These are phyloP conservation scores for Sporothrix humicola DNA, from an alignment of 2,329 filamentous ascomycete genomes.

Conservation along the genomic window DNA sequence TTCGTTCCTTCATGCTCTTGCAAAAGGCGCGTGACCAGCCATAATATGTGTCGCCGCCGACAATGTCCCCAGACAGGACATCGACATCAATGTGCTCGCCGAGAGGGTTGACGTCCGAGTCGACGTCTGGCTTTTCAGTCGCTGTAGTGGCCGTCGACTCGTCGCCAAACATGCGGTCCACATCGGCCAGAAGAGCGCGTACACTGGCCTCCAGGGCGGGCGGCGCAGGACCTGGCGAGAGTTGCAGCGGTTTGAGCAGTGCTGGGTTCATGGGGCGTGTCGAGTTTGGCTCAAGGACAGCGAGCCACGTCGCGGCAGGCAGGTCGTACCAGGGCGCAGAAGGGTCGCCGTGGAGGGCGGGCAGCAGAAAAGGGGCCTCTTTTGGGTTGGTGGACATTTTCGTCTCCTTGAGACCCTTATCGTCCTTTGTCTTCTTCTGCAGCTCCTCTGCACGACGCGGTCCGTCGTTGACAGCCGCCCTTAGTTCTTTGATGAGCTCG, in stretches of 20 bases:
- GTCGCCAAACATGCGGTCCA: conserved; percentile 70
- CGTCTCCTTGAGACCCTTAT: conserved; percentile 38
- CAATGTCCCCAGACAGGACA: conserved; percentile 67
- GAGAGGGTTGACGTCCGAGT: conserved; percentile 73
- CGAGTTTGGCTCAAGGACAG: conserved; percentile 77
- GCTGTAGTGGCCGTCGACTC: conserved; percentile 46
- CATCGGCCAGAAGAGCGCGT: conserved; percentile 71
- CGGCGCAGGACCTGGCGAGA: conserved; percentile 71
- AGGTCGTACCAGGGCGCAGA: conserved; percentile 79
- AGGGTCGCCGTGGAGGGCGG: conserved; percentile 76
- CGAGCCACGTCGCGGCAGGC: conserved; percentile 80
- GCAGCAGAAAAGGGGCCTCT: conserved; percentile 70
- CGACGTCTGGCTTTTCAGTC: conserved; percentile 48
- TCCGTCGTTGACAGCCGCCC: conserved; percentile 57
- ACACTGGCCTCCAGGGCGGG: conserved; percentile 69
- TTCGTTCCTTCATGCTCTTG: conserved; percentile 73
- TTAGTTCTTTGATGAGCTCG: conserved; percentile 63
- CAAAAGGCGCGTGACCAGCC: conserved; percentile 86
- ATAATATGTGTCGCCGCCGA: conserved; percentile 78
- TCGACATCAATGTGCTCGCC: conserved; percentile 72
- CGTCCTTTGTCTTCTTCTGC: conserved; percentile 38
- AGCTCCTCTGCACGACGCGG: conserved; percentile 40
- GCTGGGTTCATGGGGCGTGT: conserved; percentile 73
- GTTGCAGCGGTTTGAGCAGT: conserved; percentile 72
- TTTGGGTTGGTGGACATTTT: conserved; percentile 9